These are phyloP conservation scores for Cicer arietinum DNA, from an alignment of 306 rosid genomes.

Conservation along the genomic window DNA sequence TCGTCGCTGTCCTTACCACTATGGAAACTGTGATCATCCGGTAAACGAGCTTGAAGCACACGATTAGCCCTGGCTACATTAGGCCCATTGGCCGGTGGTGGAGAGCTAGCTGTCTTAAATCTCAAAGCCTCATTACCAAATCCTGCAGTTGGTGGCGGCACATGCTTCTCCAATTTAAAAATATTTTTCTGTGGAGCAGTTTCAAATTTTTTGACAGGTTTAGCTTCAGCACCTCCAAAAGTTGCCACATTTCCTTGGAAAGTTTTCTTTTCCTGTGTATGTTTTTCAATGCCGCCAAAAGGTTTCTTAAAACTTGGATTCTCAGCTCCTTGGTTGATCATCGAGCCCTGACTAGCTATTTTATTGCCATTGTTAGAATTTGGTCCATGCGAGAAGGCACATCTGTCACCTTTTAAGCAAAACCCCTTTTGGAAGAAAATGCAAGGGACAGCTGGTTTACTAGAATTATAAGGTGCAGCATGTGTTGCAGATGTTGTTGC, in stretches of 20 bases:
- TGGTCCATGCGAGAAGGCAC: constrained; percentile 85
- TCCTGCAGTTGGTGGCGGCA: constrained; percentile 44
- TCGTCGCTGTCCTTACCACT: constrained; percentile 92
- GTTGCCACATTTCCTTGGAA: constrained; percentile 54
- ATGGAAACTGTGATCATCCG: constrained; percentile 72
- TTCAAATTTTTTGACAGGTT: constrained; percentile 57
- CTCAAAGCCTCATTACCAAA: constrained; percentile 60
- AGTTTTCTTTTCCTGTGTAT: constrained; percentile 61
- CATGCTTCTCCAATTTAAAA: constrained; percentile 58
- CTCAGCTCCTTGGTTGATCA: constrained; percentile 54
- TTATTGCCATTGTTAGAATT: constrained; percentile 53
- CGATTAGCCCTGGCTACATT: constrained; percentile 53
- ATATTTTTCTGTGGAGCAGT: constrained; percentile 53
- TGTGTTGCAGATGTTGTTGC: constrained; percentile 52
- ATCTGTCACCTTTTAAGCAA: constrained; percentile 90
- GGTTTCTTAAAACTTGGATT: constrained; percentile 57
- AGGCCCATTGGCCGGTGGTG: constrained; percentile 59
- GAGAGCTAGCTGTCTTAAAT: constrained; percentile 48
- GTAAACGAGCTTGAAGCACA: constrained; percentile 54
- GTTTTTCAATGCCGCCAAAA: constrained; percentile 61
- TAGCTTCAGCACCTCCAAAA: constrained; percentile 50
- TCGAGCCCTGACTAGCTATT: constrained; percentile 56
- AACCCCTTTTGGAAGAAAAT: constrained; percentile 86
- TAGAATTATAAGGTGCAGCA: constrained; percentile 54
- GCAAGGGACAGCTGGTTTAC: constrained; percentile 86